Evolutionary conservation across 768 basidiomycete species (phyloP).

Genomic region (Lyophyllum shimeji): DNA sequence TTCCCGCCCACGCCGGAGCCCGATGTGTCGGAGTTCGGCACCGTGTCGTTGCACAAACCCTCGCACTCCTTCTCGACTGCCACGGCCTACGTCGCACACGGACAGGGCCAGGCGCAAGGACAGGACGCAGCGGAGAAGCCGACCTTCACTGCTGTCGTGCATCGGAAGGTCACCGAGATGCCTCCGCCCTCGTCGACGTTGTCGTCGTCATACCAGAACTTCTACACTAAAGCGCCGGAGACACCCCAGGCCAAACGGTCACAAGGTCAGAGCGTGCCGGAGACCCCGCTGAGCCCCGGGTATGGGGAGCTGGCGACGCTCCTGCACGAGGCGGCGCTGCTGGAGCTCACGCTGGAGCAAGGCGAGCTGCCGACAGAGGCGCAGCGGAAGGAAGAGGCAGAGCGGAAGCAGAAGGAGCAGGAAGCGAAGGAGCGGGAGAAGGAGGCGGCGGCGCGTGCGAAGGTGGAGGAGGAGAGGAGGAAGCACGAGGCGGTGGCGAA

Average conservation of each 20-base stretch:
- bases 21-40: constrained; percentile 24
- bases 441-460: constrained; percentile 14
- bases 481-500: constrained; percentile 21
- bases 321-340: constrained; percentile 55
- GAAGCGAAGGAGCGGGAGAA: constrained; percentile 14
- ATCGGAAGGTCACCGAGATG: constrained; percentile 50
- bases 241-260: constrained; percentile 28
- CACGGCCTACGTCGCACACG: constrained; percentile 4
- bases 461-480: constrained; percentile 25
- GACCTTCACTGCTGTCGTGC: constrained; percentile 58
- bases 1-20: constrained; percentile 38
- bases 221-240: constrained; percentile 21
- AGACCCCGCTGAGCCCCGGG: constrained; percentile 46
- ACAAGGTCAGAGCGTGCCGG: constrained; percentile 30
- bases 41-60: constrained; percentile 22
- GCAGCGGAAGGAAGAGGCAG: constrained; percentile 3
- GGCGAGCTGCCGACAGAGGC: constrained; percentile 46
- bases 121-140: constrained; percentile 10
- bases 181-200: constrained; percentile 20
- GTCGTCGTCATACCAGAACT: constrained; percentile 16
- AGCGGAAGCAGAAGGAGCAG: constrained; percentile 10
- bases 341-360: constrained; percentile 53
- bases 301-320: constrained; percentile 52
- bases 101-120: neutral
- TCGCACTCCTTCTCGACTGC: constrained; percentile 24